Evolutionary conservation across 2,329 filamentous ascomycete species (phyloP).

Genomic region (Zymoseptoria passerinii): DNA sequence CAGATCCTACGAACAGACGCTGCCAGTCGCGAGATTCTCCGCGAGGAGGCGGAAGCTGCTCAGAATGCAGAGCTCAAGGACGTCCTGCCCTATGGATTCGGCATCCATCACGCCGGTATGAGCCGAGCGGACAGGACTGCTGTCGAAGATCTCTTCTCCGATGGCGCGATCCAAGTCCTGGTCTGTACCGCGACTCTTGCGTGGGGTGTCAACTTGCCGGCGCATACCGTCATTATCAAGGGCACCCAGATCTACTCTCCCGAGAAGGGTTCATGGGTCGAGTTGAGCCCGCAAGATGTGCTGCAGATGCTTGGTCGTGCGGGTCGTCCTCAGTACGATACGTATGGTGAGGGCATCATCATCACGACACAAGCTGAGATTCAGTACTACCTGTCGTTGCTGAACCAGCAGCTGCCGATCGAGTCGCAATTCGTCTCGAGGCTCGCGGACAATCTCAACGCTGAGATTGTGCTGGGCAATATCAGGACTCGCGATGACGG

Average conservation of each 20-base stretch:
- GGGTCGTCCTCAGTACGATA: constrained; percentile 92
- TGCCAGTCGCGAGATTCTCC: constrained; percentile 78
- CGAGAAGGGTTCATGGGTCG: constrained; percentile 97
- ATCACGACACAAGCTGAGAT: constrained; percentile 93
- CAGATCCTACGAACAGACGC: constrained; percentile 91
- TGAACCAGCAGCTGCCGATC: constrained; percentile 96
- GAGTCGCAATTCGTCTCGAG: constrained; percentile 93
- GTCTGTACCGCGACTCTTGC: constrained; percentile 97
- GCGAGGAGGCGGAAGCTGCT: constrained; percentile 73
- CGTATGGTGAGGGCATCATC: constrained; percentile 96
- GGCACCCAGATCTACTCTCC: constrained; percentile 97
- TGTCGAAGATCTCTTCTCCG: constrained; percentile 88
- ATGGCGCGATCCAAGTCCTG: constrained; percentile 85
- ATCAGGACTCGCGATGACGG: constrained; percentile 85
- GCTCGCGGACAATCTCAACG: constrained; percentile 90
- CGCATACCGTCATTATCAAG: constrained; percentile 98
- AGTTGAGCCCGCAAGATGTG: constrained; percentile 93
- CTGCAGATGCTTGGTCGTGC: constrained; percentile 98
- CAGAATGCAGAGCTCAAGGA: constrained; percentile 87
- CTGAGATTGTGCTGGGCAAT: constrained; percentile 90
- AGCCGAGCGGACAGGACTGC: constrained; percentile 87
- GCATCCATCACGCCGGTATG: constrained; percentile 98
- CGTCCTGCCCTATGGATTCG: constrained; percentile 88
- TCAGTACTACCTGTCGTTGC: constrained; percentile 90
- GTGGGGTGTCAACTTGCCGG: constrained; percentile 97